These are phyloP conservation scores for Nicotiana benthamiana DNA, from an alignment of 257 asterid genomes.

Conservation along the genomic window DNA sequence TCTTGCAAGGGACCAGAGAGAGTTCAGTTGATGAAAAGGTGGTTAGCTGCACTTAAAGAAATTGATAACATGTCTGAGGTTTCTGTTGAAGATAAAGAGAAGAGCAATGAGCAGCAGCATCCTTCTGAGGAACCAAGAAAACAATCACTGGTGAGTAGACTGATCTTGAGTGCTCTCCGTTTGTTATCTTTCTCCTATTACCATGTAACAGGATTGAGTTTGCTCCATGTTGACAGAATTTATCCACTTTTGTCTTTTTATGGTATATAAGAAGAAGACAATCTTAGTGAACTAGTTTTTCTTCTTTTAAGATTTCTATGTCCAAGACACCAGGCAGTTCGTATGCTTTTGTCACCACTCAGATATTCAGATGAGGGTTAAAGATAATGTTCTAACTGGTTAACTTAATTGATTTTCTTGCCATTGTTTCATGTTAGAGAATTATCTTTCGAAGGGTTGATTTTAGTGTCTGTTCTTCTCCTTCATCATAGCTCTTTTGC, in stretches of 20 bases:
- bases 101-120: slow-evolving; percentile 37
- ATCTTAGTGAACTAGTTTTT: not conserved
- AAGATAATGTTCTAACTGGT: not conserved
- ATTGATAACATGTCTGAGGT: slow-evolving; percentile 34
- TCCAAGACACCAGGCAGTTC: not conserved
- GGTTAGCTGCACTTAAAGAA: slow-evolving; percentile 73
- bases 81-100: slow-evolving; percentile 48
- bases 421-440: not conserved
- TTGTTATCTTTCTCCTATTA: not conserved
- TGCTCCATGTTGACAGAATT: not conserved
- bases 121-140: slow-evolving; percentile 62
- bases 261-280: not conserved
- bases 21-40: slow-evolving; percentile 76
- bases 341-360: not conserved
- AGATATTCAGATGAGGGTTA: not conserved
- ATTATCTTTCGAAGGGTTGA: not conserved
- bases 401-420: not conserved
- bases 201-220: not conserved
- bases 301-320: not conserved
- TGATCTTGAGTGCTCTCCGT: not conserved
- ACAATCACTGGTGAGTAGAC: slow-evolving; percentile 55
- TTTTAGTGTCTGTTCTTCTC: not conserved
- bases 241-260: not conserved
- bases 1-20: slow-evolving; percentile 90
- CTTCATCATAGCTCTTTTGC: not conserved